phyloP scores from a whole-genome alignment of 768 basidiomycete species.

The Polyporus arcularius region DNA sequence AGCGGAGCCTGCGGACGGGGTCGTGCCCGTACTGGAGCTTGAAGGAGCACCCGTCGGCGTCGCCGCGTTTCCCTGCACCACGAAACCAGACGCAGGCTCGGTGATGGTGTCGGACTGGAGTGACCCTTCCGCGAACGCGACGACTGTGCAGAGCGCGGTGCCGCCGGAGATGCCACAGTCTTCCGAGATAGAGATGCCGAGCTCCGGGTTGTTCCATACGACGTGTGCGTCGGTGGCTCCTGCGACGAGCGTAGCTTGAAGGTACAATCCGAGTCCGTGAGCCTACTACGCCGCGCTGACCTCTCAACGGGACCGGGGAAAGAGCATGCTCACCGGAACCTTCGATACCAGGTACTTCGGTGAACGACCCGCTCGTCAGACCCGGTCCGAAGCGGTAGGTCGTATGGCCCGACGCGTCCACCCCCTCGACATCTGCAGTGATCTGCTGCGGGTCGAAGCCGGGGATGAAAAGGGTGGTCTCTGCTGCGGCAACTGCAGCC shows the following conservation, averaged over 20 bases:
- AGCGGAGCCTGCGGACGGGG: conserved; percentile 4
- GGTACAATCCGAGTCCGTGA: too few species aligned
- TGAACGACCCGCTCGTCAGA: conserved; percentile 33
- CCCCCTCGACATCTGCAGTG: conserved; percentile 43
- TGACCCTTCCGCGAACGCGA: conserved; percentile 8
- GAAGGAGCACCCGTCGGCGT: not conserved
- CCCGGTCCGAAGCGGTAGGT: conserved; percentile 44
- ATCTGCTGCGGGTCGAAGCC: conserved; percentile 47
- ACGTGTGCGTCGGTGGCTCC: conserved; percentile 41
- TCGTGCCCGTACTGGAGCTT: not conserved
- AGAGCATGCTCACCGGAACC: conserved; percentile 37
- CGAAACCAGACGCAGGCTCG: conserved; percentile 30
- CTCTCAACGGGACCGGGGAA: not conserved
- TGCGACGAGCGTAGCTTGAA: conserved; percentile 49
- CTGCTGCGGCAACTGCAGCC: conserved; percentile 28
- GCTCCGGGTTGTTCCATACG: conserved; percentile 32
- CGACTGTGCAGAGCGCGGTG: conserved; percentile 30
- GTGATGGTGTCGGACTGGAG: conserved; percentile 9
- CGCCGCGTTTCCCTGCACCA: conserved; percentile 27
- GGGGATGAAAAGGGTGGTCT: conserved; percentile 47
- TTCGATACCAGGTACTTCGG: conserved; percentile 32
- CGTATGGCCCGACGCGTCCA: conserved; percentile 42
- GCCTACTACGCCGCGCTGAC: too few species aligned
- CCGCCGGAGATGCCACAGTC: conserved; percentile 29
- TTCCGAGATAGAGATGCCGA: conserved; percentile 21